Evolutionary conservation across 228 moss, liverwort and hornwort genomes (phyloP).

Genomic region (Sphagnum fallax): DNA sequence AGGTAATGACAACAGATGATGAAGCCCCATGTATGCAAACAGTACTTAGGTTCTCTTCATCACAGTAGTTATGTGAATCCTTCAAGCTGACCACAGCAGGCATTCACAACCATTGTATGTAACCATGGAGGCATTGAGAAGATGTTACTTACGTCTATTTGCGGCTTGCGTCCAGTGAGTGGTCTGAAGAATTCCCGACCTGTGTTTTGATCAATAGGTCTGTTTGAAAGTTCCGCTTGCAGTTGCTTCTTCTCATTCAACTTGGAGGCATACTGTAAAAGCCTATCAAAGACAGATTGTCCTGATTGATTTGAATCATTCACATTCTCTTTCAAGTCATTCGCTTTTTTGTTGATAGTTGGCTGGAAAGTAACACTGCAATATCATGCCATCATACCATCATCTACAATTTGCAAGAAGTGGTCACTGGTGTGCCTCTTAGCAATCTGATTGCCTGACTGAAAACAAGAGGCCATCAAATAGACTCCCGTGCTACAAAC

Average conservation of each 20-base stretch:
- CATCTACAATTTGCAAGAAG: neutral
- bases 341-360: constrained; percentile 51
- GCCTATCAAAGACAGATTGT: constrained; percentile 67
- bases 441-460: constrained; percentile 1
- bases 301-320: constrained; percentile 29
- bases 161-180: constrained; percentile 61
- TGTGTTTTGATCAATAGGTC: constrained; percentile 59
- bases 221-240: constrained; percentile 41
- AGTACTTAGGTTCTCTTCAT: too few relatives aligned
- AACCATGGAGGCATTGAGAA: neutral
- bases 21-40: too few relatives aligned
- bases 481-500: neutral
- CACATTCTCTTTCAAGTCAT: constrained; percentile 28
- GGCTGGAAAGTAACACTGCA: constrained; percentile 85
- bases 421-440: neutral
- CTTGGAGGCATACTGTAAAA: constrained; percentile 67
- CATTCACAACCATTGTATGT: too few relatives aligned
- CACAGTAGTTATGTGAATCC: too few relatives aligned
- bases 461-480: neutral
- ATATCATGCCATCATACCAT: neutral
- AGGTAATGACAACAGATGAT: constrained; percentile 6
- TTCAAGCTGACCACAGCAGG: too few relatives aligned
- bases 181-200: constrained; percentile 82
- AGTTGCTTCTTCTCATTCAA: constrained; percentile 62
- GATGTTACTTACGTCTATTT: constrained; percentile 35